These are phyloP conservation scores for Chalciporus piperatus DNA, from an alignment of 768 basidiomycete genomes.

Conservation along the genomic window DNA sequence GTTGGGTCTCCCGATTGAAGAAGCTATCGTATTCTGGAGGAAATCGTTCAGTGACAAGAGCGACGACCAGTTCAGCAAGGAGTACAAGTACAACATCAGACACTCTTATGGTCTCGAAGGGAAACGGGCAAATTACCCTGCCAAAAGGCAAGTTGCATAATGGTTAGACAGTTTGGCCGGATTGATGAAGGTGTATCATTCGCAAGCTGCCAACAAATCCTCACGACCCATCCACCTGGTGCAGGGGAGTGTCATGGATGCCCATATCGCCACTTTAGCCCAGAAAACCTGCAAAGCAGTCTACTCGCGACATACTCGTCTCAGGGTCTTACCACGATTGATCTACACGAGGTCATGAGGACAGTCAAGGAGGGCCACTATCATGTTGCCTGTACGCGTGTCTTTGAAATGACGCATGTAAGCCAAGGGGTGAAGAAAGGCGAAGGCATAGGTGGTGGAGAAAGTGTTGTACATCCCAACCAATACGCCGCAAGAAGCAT, in stretches of 20 bases:
- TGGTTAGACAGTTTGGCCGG: too few relatives aligned
- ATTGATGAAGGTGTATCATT: not conserved
- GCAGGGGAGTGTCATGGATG: conserved; percentile 79
- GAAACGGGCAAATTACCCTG: conserved; percentile 90
- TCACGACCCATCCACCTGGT: conserved; percentile 65
- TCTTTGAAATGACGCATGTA: conserved; percentile 91
- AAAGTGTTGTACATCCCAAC: conserved; percentile 93
- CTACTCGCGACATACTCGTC: conserved; percentile 66
- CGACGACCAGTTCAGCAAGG: conserved; percentile 97
- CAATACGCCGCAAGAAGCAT: conserved; percentile 77
- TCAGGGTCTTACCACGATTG: conserved; percentile 59
- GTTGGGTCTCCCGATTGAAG: conserved; percentile 89
- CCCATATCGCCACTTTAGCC: conserved; percentile 86
- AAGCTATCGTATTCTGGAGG: conserved; percentile 91
- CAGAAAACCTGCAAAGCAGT: conserved; percentile 77
- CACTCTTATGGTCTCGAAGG: conserved; percentile 95
- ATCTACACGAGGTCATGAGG: conserved; percentile 80
- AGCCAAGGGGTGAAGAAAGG: conserved; percentile 75
- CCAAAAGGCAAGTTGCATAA: conserved; percentile 63
- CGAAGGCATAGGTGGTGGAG: conserved; percentile 81
- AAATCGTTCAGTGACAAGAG: conserved; percentile 75
- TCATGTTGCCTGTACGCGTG: conserved; percentile 95
- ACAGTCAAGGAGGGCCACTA: conserved; percentile 79
- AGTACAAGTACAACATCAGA: conserved; percentile 95
- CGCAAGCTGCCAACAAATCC: conserved; percentile 83